Base-by-base conservation (phyloP, 1,139 yeast species). In the Scheffersomyces titani region DNA sequence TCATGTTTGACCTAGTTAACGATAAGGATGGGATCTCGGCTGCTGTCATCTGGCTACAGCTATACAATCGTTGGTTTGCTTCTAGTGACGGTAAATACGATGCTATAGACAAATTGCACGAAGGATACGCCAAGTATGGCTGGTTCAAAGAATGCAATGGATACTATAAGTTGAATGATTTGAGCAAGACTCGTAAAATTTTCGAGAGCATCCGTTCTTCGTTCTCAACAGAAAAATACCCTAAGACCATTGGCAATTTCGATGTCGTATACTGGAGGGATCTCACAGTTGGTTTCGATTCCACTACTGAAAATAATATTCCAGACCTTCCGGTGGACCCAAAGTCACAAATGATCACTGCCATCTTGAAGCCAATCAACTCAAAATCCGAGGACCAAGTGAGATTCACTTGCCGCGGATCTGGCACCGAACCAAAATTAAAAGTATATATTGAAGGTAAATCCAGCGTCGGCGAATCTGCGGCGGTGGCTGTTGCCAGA, bases 21-120 rank as follows among this genome's bases (percentile, higher is more conserved):
- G 99, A 94, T 69, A 94, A 94, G 72, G 99, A 94, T 69, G 99
- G 99, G 0, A 83, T 94, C 24, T 77, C 92, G 40, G 98, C 98
- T 0, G 85, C 92, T 2, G 74, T 81, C 11, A 83, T 90, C n/a
- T 93, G 92, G 75, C 73, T 92, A 53, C 96, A 90, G 70, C 81
- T 93, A 72, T 84, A 85, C 57, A 77, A 82, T 59, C 68, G 70
- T 50, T 85, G 87, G 85, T 77, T 77, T 61, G 57, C 70, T 7
- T 60, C 61, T 49, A 76, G 79, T 1, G 59, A 64, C 19, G 72
- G 64, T n/a, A 61, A 57, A 5, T 49, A 57, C 6, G 76, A 71
- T 59, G 82, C 84, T 0, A 50, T 81, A 1, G 83, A 79, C 9
- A 82, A 84, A 58, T 75, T 94, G 53, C 79, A 84, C 24, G 70